Evolutionary conservation across 148 eudicot species (phyloP), one percentile per base, ranked within the genome.

Genomic region (Mesembryanthemum crystallinum): DNA sequence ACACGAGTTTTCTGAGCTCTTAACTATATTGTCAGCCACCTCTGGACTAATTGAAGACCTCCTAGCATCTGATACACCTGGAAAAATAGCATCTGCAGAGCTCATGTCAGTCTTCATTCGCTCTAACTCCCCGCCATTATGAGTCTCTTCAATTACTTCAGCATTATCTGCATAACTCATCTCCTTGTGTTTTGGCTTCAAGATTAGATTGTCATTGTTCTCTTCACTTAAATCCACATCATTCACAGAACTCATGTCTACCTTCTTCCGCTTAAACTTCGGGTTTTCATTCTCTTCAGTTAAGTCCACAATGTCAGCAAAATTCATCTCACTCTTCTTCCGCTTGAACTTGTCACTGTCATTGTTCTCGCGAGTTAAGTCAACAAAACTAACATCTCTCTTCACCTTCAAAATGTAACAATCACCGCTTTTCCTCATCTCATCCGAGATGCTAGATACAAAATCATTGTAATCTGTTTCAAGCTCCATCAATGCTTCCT

Each of bases 401-500:
- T 81, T 83, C 82, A 73, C 21, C 39, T 82, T 84, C 69, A 81
- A 47, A 28, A 77, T n/a, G 66, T 67, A 59, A 63, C 55, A 67
- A 11, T 74, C 84, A 25, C 39, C 84, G 67, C 75, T 81, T 64
- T 77, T 82, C 80, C 73, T 83, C 76, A 80, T 77, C 51, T 75
- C 79, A 39, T 84, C 83, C 49, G 73, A 52, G 49, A 61, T 37
- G 47, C 76, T 79, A 0, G 82, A 79, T 20, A 81, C 75, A 69
- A 82, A 68, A 63, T 73, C 77, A 73, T 79, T 65, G 60, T 82
- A 74, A 59, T 84, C 89, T 1, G 79, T 43, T 68, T 81, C 86
- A 39, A 86, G 61, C 65, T 81, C 89, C 89, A 89, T 88, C 64
- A 80, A 57, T 24, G 62, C 10, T 30, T 73, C 74, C 66, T 68